A percentile compares a stretch with the other conserved stretches of the same genome.
These are phyloP conservation scores for Eurotiales sp. DNA, from an alignment of 2,329 filamentous ascomycete genomes.

Conservation along the genomic window DNA sequence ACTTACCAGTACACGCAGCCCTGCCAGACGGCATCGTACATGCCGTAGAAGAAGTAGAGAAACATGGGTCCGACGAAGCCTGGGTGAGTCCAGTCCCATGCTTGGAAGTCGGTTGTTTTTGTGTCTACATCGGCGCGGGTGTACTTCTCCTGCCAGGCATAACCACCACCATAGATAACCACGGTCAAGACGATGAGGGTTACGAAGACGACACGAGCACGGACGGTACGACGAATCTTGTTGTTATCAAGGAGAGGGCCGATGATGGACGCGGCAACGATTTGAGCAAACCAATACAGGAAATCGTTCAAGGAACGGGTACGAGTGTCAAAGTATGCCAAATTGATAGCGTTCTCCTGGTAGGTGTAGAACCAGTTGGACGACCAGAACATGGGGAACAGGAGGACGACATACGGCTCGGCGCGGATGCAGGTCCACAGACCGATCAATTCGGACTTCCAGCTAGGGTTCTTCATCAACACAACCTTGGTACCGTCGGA, in stretches of 20 bases:
- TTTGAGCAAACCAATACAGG: slow-evolving; percentile 66
- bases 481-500: slow-evolving; percentile 68
- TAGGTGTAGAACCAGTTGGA: slow-evolving; percentile 59
- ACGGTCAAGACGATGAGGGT: slow-evolving; percentile 60
- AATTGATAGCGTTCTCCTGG: slow-evolving; percentile 63
- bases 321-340: slow-evolving; percentile 59
- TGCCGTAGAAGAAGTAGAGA: slow-evolving; percentile 57
- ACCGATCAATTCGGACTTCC: slow-evolving; percentile 67
- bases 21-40: slow-evolving; percentile 69
- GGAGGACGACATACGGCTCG: slow-evolving; percentile 62
- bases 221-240: slow-evolving; percentile 53
- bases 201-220: slow-evolving; percentile 57
- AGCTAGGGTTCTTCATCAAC: slow-evolving; percentile 74
- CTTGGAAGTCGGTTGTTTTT: background rate
- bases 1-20: slow-evolving; percentile 69
- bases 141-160: slow-evolving; percentile 32
- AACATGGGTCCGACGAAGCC: slow-evolving; percentile 21
- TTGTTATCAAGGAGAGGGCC: slow-evolving; percentile 61
- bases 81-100: slow-evolving; percentile 17
- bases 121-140: slow-evolving; percentile 5
- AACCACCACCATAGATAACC: slow-evolving; percentile 68
- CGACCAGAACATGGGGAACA: slow-evolving; percentile 70
- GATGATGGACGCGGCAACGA: slow-evolving; percentile 62
- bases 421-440: slow-evolving; percentile 63
- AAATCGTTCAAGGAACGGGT: slow-evolving; percentile 63